These are phyloP conservation scores for Bipolaris sorokiniana DNA, from an alignment of 2,329 filamentous ascomycete genomes.

Conservation along the genomic window DNA sequence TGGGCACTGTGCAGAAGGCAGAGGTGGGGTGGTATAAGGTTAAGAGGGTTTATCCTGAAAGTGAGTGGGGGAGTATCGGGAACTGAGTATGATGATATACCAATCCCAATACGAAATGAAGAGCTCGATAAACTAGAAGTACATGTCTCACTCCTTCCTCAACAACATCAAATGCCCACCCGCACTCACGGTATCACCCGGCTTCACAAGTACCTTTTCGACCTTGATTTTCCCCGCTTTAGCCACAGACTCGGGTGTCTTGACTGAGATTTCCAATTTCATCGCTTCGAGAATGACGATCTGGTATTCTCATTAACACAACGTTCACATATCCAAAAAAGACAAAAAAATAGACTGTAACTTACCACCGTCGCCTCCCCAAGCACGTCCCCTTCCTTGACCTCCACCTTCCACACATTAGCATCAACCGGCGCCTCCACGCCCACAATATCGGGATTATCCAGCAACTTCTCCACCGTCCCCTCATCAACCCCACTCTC, in stretches of 20 bases:
- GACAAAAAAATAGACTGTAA: background rate
- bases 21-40: slow-evolving; percentile 30
- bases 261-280: slow-evolving; percentile 56
- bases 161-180: slow-evolving; percentile 44
- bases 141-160: background rate
- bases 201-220: slow-evolving; percentile 52
- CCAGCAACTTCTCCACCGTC: slow-evolving; percentile 57
- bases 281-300: slow-evolving; percentile 55
- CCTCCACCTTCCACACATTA: slow-evolving; percentile 55
- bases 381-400: slow-evolving; percentile 48
- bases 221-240: slow-evolving; percentile 34
- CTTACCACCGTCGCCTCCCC: slow-evolving; percentile 42
- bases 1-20: slow-evolving; percentile 16
- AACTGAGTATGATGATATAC: background rate
- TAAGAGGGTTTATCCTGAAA: slow-evolving; percentile 25
- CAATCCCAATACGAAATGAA: background rate
- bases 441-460: slow-evolving; percentile 49
- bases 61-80: slow-evolving; percentile 18
- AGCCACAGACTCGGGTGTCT: slow-evolving; percentile 39
- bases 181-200: slow-evolving; percentile 50
- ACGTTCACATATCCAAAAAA: background rate
- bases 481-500: slow-evolving; percentile 55
- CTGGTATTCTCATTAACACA: slow-evolving; percentile 9
- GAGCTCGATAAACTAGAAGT: background rate
- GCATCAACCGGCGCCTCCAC: slow-evolving; percentile 55